Evolutionary conservation across 305 asterid genomes (phyloP).

Genomic region (Fraxinus platypoda): DNA sequence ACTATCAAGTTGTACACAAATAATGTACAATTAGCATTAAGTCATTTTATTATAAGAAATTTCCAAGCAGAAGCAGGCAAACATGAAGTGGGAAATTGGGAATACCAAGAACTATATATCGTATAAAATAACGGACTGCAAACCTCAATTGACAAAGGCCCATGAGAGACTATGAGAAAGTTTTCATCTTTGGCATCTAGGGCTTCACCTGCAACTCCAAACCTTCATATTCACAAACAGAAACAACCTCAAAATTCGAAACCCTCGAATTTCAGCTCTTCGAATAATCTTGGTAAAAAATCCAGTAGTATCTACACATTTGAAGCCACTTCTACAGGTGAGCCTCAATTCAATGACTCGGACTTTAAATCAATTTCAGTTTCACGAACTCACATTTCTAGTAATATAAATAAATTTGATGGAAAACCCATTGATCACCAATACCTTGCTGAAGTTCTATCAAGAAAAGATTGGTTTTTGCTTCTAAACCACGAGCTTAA

Average conservation of each 20-base stretch:
- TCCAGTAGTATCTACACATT: conserved; percentile 8
- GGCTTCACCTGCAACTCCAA: conserved; percentile 42
- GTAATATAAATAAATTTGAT: conserved; percentile 15
- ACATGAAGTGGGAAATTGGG: background rate
- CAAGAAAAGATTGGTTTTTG: conserved; percentile 79
- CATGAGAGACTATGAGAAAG: conserved; percentile 51
- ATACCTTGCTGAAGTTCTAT: conserved; percentile 53
- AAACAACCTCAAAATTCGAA: conserved; percentile 23
- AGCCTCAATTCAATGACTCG: conserved; percentile 33
- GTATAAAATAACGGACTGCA: background rate
- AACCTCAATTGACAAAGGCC: conserved; percentile 26
- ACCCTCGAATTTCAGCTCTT: conserved; percentile 29
- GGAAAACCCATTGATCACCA: conserved; percentile 48
- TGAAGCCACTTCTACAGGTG: conserved; percentile 41
- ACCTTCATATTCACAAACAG: conserved; percentile 19
- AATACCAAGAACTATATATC: background rate
- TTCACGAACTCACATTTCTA: conserved; percentile 27
- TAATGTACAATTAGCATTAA: background rate
- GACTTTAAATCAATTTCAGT: conserved; percentile 37
- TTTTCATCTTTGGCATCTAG: conserved; percentile 62
- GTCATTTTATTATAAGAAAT: background rate
- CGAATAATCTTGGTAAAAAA: conserved; percentile 25
- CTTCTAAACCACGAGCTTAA: conserved; percentile 69
- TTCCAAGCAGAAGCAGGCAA: background rate
- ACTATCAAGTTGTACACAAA: too few relatives aligned